These are phyloP conservation scores for Aspergillus incahuasiensis DNA, from an alignment of 495 filamentous ascomycete genomes.

Conservation along the genomic window DNA sequence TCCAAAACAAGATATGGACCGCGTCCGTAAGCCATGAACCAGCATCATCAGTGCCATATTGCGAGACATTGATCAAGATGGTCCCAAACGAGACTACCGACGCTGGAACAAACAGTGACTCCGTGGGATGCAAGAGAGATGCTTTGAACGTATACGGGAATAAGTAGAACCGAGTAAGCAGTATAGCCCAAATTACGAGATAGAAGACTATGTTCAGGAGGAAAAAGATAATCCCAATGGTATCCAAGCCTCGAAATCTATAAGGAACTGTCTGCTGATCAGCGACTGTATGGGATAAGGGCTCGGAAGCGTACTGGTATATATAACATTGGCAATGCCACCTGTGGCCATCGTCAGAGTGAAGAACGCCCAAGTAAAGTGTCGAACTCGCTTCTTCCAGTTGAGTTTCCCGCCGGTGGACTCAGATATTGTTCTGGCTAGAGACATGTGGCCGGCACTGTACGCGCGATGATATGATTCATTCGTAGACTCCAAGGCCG, in stretches of 20 bases:
- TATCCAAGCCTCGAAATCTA: slow-evolving; percentile 61
- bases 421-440: slow-evolving; percentile 15
- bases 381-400: slow-evolving; percentile 47
- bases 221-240: slow-evolving; percentile 69
- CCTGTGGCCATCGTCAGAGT: slow-evolving; percentile 80
- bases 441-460: slow-evolving; percentile 12
- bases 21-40: slow-evolving; percentile 64
- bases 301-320: slow-evolving; percentile 48
- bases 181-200: slow-evolving; percentile 59
- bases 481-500: slow-evolving; percentile 29
- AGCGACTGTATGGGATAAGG: background rate
- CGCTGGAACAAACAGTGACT: slow-evolving; percentile 75
- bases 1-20: slow-evolving; percentile 68
- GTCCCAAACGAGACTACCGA: slow-evolving; percentile 67
- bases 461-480: slow-evolving; percentile 19
- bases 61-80: slow-evolving; percentile 72
- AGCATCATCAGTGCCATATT: slow-evolving; percentile 65
- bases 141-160: slow-evolving; percentile 67
- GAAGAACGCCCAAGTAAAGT: slow-evolving; percentile 66
- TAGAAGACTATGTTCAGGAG: slow-evolving; percentile 73
- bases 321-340: slow-evolving; percentile 74
- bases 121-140: slow-evolving; percentile 72
- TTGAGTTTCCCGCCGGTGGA: slow-evolving; percentile 22
- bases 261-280: slow-evolving; percentile 55
- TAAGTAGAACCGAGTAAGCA: slow-evolving; percentile 64